These are phyloP conservation scores for Coix lacrymajobi DNA, from an alignment of 176 grass and related monocot genomes.

Conservation along the genomic window DNA sequence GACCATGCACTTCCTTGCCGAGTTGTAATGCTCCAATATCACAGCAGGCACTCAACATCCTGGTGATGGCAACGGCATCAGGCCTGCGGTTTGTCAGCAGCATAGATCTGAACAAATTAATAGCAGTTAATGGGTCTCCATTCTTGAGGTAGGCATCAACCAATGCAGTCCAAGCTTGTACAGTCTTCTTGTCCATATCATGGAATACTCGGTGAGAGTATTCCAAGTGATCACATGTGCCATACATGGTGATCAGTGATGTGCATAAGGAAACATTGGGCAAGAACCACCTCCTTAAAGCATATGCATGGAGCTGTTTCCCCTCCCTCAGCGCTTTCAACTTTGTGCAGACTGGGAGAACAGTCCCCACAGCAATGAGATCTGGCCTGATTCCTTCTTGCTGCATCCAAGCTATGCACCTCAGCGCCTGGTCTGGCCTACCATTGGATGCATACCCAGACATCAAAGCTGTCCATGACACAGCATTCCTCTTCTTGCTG, in stretches of 20 bases:
- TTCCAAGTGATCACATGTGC: constrained; percentile 38
- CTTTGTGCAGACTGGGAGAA: constrained; percentile 75
- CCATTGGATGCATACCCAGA: constrained; percentile 87
- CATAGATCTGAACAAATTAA: constrained; percentile 79
- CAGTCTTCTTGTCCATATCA: constrained; percentile 65
- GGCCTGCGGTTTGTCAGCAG: constrained; percentile 35
- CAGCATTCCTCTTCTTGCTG: constrained; percentile 57
- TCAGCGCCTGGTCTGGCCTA: constrained; percentile 63
- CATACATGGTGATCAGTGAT: constrained; percentile 77
- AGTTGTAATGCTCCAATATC: constrained; percentile 38
- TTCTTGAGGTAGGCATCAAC: constrained; percentile 86
- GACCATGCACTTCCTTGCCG: constrained; percentile 64
- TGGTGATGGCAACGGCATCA: constrained; percentile 67
- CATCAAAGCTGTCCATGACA: constrained; percentile 82
- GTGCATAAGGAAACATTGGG: constrained; percentile 72
- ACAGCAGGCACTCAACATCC: constrained; percentile 61
- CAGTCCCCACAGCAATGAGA: constrained; percentile 60
- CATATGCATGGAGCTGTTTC: constrained; percentile 74
- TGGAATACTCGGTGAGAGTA: constrained; percentile 67
- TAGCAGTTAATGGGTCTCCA: constrained; percentile 40
- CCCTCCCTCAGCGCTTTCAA: constrained; percentile 57
- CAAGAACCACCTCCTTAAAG: constrained; percentile 78
- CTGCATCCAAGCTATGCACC: constrained; percentile 92
- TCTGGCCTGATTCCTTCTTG: constrained; percentile 79
- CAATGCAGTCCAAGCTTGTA: constrained; percentile 78